Percentiles rank a stretch among this genome's conserved stretches.
phyloP scores from a whole-genome alignment of 371 early-diverging fungal genomes.

The Rhizopus microsporus region DNA sequence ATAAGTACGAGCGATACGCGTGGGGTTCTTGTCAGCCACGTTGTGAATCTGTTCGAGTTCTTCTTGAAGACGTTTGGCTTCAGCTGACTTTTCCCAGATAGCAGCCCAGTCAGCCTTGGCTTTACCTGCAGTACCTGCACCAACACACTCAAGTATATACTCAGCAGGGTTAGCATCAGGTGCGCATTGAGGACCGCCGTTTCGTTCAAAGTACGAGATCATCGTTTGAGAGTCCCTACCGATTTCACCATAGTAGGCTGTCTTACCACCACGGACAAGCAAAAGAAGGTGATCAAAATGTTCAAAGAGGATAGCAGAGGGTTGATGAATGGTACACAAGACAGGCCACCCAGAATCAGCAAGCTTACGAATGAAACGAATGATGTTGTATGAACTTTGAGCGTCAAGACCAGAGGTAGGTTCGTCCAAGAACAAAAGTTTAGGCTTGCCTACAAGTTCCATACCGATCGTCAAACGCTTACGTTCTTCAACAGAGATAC shows the following conservation, averaged over 20 bases:
- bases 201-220: constrained; percentile 64
- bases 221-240: constrained; percentile 56
- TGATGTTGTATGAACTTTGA: constrained; percentile 70
- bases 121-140: constrained; percentile 60
- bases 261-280: constrained; percentile 73
- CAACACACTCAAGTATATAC: constrained; percentile 69
- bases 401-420: constrained; percentile 82
- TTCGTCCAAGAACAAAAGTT: constrained; percentile 82
- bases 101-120: constrained; percentile 62
- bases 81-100: constrained; percentile 56
- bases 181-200: constrained; percentile 60
- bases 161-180: constrained; percentile 71
- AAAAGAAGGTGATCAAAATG: constrained; percentile 80
- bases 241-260: constrained; percentile 80
- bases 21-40: constrained; percentile 19
- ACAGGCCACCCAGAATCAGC: constrained; percentile 67
- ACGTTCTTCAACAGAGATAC: constrained; percentile 66
- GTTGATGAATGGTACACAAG: constrained; percentile 86
- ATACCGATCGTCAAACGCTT: constrained; percentile 69
- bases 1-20: constrained; percentile 21
- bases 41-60: constrained; percentile 37
- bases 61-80: constrained; percentile 37
- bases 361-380: constrained; percentile 71
- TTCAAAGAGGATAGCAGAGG: constrained; percentile 77
- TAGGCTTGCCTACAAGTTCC: constrained; percentile 76